Base-by-base conservation (phyloP, 768 basidiomycete species). In the Rhizopogon roseolus region DNA sequence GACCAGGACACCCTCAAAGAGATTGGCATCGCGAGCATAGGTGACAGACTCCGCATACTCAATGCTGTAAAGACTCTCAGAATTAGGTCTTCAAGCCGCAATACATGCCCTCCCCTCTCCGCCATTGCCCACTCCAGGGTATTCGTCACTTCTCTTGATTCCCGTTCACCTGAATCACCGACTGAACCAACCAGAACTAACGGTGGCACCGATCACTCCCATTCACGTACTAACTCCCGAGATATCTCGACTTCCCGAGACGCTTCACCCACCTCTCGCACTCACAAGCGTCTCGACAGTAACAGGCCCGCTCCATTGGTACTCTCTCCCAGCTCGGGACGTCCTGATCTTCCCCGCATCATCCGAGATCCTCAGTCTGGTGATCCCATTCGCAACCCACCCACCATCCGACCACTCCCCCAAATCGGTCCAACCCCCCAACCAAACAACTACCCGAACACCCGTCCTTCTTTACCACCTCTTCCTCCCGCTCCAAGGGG, bases 1-100 rank as follows among this genome's bases (percentile, higher is more conserved):
- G 96, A 98, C 64, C 90, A 94, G 68, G 69, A 74, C 6, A 87
- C 85, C 2, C 73, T 99, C 48, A 91, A 86, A 66, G 97, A 99
- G 71, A 90, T 98, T 84, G 89, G 89, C 13, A 81, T 99, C 28
- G 62, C 76, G 32, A 92, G 88, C 69, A 87, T 99, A 40, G 97
- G 97, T 10, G 97, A 99, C 70, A 76, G 95, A 46, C 82, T 98
- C 7, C 81, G 92, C 64, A 88, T 99, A 48, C 64, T 93, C 17
- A 88, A 83, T 54, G 96, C 86, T 1, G 88, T 99, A 55, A 94
- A 93, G 65, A 66, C 73, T 5, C 76, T 98, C 14, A 76, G 95
- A 34, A 79, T 81, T 58, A 78, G 77, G 57, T 84, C 82, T 45
- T 66, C 73, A 3, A 54, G 66, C 2, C 63, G 55, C 54, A 53